phyloP scores from a whole-genome alignment of 768 basidiomycete species.

The Galerina sulciceps region DNA sequence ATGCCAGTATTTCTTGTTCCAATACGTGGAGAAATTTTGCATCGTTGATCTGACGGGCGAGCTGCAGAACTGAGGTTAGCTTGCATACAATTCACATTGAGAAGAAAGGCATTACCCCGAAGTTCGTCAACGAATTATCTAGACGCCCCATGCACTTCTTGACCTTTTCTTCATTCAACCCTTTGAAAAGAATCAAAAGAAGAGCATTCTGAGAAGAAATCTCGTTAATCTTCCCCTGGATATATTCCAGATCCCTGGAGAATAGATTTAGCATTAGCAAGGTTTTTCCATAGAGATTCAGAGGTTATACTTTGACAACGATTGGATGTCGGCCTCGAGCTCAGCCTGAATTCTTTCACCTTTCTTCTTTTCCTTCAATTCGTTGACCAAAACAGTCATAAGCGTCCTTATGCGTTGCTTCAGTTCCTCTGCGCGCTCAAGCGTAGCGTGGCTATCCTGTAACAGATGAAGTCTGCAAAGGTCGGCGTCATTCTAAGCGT shows the following conservation, averaged over 20 bases:
- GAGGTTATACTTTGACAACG: not conserved
- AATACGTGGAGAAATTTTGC: not conserved
- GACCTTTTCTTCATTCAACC: not conserved
- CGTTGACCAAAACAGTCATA: not conserved
- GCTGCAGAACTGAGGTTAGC: not conserved
- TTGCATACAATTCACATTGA: too few relatives aligned
- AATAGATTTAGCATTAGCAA: not conserved
- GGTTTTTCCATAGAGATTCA: not conserved
- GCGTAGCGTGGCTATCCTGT: not conserved
- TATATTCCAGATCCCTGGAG: not conserved
- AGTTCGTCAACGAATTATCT: not conserved
- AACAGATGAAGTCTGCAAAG: not conserved
- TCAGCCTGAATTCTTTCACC: not conserved
- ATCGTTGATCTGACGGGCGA: not conserved
- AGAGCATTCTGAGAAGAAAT: not conserved
- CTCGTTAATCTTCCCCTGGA: not conserved
- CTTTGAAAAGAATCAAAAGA: not conserved
- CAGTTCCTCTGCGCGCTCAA: not conserved
- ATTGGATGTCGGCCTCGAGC: not conserved
- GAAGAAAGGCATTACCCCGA: not conserved
- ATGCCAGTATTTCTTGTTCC: not conserved
- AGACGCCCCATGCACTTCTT: not conserved
- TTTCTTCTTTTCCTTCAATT: not conserved
- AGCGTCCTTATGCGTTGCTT: not conserved
- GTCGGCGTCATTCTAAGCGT: not conserved